Percentiles rank a stretch among this genome's conserved stretches.
These are phyloP conservation scores for Trifolium repens DNA, from an alignment of 306 rosid species.

Conservation along the genomic window DNA sequence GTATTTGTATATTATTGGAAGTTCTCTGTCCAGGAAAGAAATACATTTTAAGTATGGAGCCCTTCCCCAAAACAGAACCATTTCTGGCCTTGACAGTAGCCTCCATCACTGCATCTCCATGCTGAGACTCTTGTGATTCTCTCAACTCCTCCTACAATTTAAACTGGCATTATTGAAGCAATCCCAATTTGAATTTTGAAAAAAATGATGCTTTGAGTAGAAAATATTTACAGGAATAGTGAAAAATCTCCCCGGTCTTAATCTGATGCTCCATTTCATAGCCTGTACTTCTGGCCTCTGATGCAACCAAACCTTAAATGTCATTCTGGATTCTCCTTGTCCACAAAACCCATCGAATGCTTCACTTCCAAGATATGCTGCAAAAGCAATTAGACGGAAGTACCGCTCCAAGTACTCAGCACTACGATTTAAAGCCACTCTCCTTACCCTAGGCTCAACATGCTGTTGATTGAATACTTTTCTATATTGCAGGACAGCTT, in stretches of 20 bases:
- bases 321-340: conserved; percentile 69
- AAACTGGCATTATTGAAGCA: conserved; percentile 36
- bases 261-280: conserved; percentile 91
- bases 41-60: conserved; percentile 91
- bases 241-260: conserved; percentile 85
- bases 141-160: conserved; percentile 77
- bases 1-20: conserved; percentile 78
- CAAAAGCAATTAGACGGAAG: conserved; percentile 90
- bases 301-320: conserved; percentile 88
- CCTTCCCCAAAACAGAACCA: conserved; percentile 88
- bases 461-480: conserved; percentile 87
- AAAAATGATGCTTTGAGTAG: not conserved
- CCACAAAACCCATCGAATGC: conserved; percentile 88
- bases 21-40: conserved; percentile 94
- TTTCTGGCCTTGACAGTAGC: conserved; percentile 71
- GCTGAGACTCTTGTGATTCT: conserved; percentile 81
- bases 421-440: conserved; percentile 88
- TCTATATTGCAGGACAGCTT: conserved; percentile 81
- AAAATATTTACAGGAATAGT: conserved; percentile 72
- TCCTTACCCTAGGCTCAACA: conserved; percentile 84
- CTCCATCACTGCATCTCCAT: conserved; percentile 95
- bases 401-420: conserved; percentile 93
- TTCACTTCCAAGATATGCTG: conserved; percentile 94
- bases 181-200: not conserved
- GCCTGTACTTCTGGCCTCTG: conserved; percentile 89